Evolutionary conservation across 805 yeast genomes (phyloP), one percentile per base, ranked within the genome.

Genomic region (Wickerhamomyces sydowiorum): DNA sequence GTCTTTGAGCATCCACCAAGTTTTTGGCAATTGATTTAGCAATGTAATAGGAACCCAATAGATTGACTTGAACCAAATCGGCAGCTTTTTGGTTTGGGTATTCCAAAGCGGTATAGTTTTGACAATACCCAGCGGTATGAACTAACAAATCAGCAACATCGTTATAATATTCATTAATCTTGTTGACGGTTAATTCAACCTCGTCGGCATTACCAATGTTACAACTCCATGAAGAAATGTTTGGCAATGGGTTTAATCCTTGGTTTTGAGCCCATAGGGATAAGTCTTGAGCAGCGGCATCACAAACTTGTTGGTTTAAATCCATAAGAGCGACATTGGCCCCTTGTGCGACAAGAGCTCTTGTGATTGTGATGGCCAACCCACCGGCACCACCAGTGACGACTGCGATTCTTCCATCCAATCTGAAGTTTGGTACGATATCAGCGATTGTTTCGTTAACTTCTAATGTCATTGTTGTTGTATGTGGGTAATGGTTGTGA

Each of bases 361-460:
- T 75, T 43, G 83, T 69, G 40, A 83, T 57, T 14, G 82, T 79
- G 29, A 80, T 66, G 1, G 86, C 81, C 51, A 85, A 67, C 15
- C 90, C 91, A 37, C 93, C 93, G 28, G 88, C 81, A 8, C 90
- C 93, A 37, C 93, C 93, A 29, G 93, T 85, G 48, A 85, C 67
- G 36, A 85, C 70, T 33, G 88, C 87, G 42, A 82, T 68, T 57
- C 80, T 77, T 45, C 83, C 84, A 56, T 80, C 87, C 47, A 81
- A 69, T 66, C 86, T 74, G 62, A 80, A 82, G 43, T 61, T 67
- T 47, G 88, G 89, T 23, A 82, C 56, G 34, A 56, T 43, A 41
- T 48, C 45, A 7, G 44, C 50, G 39, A 56, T 45, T 36, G 57
- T 27, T 37, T 54, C 58, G 19, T 21, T 35, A 10, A 18, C 28